Base-by-base conservation (phyloP, 495 filamentous ascomycete species). In the Penicillium fimorum region DNA sequence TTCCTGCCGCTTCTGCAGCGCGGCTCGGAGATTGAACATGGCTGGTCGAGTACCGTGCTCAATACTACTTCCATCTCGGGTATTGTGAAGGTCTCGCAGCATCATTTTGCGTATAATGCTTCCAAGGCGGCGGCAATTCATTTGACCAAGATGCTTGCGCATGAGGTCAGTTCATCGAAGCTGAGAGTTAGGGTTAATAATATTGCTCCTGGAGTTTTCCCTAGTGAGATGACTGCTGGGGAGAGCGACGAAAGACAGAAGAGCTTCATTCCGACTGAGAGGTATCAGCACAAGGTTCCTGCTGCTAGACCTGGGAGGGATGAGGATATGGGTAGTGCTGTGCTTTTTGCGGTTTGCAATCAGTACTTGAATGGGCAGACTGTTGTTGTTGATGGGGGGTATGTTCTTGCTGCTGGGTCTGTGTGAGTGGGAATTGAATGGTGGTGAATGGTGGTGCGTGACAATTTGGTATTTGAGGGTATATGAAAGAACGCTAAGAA, bases 341-440 rank as follows among this genome's bases (percentile, higher is more conserved):
- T 89, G 15, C 66, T 91, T 18, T 87, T 84, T 58, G 66, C 81
- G 10, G 81, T 74, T 10, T 78, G 76, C 5, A 90, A 89, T 56
- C 85, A 88, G 73, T 91, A 90, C 50, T 59, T 90, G 15, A 89
- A 88, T 64, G 88, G 87, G 1, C 81, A 88, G 73, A 84, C 76
- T 0, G 60, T 90, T 20, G 77, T 82, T 0, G 85, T 90, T 24
- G 85, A 90, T 68, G 87, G 88, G 1, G 86, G 84, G 1, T 80
- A 78, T 68, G 65, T 81, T 11, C 53, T 81, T 32, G 54, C 66
- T 11, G 59, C 70, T 53, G 73, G 73, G 5, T 55, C 61, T 35
- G 33, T 70, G n/a, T 69, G 24, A 61, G 20, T 22, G 17, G 45
- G 22, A 13, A 15, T 9, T 42, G 18, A 10, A 22, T 22, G 10